Conservation (phyloP, 257 asterid genomes). For the Capsicum baccatum region DNA sequence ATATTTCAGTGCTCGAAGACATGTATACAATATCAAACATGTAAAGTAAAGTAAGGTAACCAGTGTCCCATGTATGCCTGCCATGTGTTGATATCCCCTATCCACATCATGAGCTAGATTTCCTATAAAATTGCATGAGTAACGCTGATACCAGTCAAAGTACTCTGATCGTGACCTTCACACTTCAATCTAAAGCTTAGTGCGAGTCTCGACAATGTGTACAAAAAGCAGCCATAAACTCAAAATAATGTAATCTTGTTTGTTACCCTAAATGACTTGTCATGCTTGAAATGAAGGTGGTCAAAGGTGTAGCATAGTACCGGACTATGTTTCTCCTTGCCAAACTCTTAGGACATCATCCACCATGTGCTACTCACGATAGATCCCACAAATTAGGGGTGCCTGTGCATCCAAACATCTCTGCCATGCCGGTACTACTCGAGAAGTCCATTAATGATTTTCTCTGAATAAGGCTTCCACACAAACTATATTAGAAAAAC, state of each 20-base stretch:
- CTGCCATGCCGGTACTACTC: background rate
- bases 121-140: background rate
- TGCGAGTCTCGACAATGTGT: background rate
- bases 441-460: background rate
- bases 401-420: slow-evolving; percentile 13
- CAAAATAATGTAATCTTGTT: background rate
- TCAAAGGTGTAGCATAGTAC: background rate
- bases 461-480: slow-evolving; percentile 3
- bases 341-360: background rate
- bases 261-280: background rate
- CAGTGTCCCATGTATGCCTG: background rate
- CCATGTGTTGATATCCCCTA: slow-evolving; percentile 16
- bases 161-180: background rate
- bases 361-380: slow-evolving; percentile 4
- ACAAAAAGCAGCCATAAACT: background rate
- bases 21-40: background rate
- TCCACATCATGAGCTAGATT: slow-evolving; percentile 3
- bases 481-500: background rate
- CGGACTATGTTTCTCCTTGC: background rate
- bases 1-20: background rate
- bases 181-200: background rate
- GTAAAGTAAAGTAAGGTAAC: background rate
- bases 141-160: background rate
- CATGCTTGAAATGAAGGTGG: background rate
- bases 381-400: background rate